Evolutionary conservation across 1,139 yeast genomes (phyloP), one percentile per base, ranked within the genome.

Genomic region (Blastobotrys elegans): DNA sequence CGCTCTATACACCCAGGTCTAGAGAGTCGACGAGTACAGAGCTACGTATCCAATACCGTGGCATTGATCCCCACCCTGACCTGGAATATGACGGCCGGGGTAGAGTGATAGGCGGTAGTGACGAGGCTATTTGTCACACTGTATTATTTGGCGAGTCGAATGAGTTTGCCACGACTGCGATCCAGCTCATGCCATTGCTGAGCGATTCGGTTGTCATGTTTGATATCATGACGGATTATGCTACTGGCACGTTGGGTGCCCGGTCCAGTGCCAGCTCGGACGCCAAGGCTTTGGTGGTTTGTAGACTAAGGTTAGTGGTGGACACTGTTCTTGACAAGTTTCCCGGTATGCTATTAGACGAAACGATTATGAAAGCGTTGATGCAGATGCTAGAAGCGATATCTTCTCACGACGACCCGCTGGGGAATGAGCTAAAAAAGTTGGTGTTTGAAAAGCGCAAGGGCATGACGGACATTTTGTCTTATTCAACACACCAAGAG

Each of bases 81-180:
- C 67, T 88, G 35, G 71, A 69, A 33, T 67, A 79, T 52, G 87
- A 83, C 59, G 67, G 69, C 32, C 66, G 70, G 2, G 75, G 73
- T 48, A 50, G 74, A 49, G 70, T 76, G 45, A 56, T 72, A 10
- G 70, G 72, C 24, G 84, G 84, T 14, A 63, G 87, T 1, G 63
- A 80, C 16, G 96, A 87, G 61, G 76, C 89, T 36, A 71, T 88
- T 37, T 76, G 89, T 51, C 96, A 88, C 63, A 78, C 85, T 10
- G 70, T 85, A 30, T 64, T 87, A 6, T 86, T 86, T 65, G 72
- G 70, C 26, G 68, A 65, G 20, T 69, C 69, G 50, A 67, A 64
- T 29, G 65, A 61, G 40, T 62, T 72, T 33, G 70, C 76, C 3
- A 61, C 62, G 22, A 77, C 79, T 46, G 66, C 84, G 4, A 67